Evolutionary conservation across 805 yeast genomes (phyloP).

Genomic region (Yamadazyma endophytica): DNA sequence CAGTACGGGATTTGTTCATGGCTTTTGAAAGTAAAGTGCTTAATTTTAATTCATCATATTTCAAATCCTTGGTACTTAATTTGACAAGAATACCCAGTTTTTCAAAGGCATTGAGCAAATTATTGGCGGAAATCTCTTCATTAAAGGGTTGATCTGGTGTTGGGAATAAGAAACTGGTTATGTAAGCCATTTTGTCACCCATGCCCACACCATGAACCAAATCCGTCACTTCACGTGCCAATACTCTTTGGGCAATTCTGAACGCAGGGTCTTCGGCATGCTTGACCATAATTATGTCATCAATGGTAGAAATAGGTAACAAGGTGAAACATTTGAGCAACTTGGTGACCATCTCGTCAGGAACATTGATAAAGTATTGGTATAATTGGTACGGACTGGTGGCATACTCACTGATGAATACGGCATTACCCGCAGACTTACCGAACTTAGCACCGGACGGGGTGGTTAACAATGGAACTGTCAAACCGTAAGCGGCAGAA

Average conservation of each 20-base stretch:
- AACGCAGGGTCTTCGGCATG: slow-evolving; percentile 60
- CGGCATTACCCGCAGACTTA: slow-evolving; percentile 94
- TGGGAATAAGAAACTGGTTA: slow-evolving; percentile 67
- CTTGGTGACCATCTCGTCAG: slow-evolving; percentile 69
- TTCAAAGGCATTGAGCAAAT: slow-evolving; percentile 52
- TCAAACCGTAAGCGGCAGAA: slow-evolving; percentile 60
- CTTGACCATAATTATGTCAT: slow-evolving; percentile 37
- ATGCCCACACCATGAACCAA: slow-evolving; percentile 79
- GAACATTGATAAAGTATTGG: slow-evolving; percentile 77
- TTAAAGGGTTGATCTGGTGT: slow-evolving; percentile 46
- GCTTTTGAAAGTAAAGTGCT: slow-evolving; percentile 50
- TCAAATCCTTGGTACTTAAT: slow-evolving; percentile 30
- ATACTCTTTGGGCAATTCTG: slow-evolving; percentile 67
- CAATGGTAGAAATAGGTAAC: slow-evolving; percentile 61
- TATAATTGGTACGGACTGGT: slow-evolving; percentile 80
- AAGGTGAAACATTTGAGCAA: slow-evolving; percentile 77
- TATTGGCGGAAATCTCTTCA: slow-evolving; percentile 43
- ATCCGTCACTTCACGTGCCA: slow-evolving; percentile 85
- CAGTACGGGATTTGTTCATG: slow-evolving; percentile 48
- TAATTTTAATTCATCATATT: slow-evolving; percentile 37
- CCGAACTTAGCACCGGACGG: slow-evolving; percentile 93
- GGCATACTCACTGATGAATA: slow-evolving; percentile 71
- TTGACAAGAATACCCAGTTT: slow-evolving; percentile 51
- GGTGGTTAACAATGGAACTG: slow-evolving; percentile 87
- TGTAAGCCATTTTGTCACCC: slow-evolving; percentile 62